Conservation (phyloP, 371 early-diverging fungal genomes). For the Dentiscutata heterogama region DNA sequence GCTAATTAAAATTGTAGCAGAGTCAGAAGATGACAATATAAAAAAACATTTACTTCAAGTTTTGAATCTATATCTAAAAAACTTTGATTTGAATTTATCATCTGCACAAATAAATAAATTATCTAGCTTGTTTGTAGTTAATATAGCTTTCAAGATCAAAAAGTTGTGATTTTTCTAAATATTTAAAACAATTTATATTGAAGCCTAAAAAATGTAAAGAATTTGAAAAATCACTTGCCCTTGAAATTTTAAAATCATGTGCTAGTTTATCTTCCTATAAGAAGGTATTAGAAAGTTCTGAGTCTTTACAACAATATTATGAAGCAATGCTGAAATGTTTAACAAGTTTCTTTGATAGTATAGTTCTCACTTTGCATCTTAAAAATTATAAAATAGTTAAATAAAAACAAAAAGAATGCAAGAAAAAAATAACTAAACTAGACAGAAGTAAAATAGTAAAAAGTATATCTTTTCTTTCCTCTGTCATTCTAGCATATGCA, state of each 20-base stretch:
- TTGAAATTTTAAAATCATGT: background rate
- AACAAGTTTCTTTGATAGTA: background rate
- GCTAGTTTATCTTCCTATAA: background rate
- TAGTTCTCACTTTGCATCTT: background rate
- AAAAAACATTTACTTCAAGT: background rate
- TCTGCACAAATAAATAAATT: too few species aligned
- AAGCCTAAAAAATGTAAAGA: background rate
- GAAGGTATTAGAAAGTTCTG: background rate
- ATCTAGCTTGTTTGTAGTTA: background rate
- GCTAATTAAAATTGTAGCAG: background rate
- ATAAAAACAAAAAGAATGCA: background rate
- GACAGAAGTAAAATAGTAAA: background rate
- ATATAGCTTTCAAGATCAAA: background rate
- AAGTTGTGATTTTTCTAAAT: too few species aligned
- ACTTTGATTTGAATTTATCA: too few species aligned
- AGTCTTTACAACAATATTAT: slow-evolving; percentile 14
- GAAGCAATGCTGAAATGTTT: too few species aligned
- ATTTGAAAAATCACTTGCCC: too few species aligned
- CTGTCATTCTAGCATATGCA: background rate
- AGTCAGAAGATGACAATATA: background rate
- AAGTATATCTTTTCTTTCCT: background rate
- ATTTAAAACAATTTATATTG: too few species aligned
- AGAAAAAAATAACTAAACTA: background rate
- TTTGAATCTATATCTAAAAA: background rate
- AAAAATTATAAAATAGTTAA: background rate